Evolutionary conservation across 345 rosid species (phyloP).

Genomic region (Raphanus raphanistrum): DNA sequence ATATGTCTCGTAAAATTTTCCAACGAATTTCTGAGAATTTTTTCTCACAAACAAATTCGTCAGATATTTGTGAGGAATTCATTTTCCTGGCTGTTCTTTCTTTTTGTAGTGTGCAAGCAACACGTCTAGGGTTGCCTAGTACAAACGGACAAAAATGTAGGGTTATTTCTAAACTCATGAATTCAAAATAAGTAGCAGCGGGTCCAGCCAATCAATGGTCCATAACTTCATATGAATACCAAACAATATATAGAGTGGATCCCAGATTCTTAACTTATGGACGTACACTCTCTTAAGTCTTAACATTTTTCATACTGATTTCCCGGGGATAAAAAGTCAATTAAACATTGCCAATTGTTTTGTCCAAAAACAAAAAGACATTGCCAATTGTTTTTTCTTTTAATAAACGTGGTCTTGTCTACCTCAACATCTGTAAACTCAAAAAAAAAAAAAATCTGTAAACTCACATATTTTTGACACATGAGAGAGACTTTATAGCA

Average conservation of each 20-base stretch:
- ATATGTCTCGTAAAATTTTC: no score
- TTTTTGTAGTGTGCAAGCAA: neutral
- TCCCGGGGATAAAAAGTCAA: no score
- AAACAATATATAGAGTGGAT: neutral
- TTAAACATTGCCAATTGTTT: neutral
- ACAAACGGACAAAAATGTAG: neutral
- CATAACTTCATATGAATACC: constrained; percentile 1
- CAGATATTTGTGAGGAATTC: neutral
- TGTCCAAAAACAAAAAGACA: neutral
- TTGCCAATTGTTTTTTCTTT: neutral
- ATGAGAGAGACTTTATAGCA: neutral
- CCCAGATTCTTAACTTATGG: neutral
- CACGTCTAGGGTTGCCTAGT: neutral
- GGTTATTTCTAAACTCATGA: neutral
- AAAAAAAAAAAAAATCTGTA: neutral
- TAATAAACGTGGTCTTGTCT: constrained; percentile 8
- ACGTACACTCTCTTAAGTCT: neutral
- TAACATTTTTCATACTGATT: constrained; percentile 4
- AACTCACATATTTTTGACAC: constrained; percentile 1
- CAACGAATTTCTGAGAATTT: no score
- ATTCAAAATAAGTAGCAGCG: neutral
- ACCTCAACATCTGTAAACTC: constrained; percentile 9
- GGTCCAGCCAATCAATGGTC: constrained; percentile 1
- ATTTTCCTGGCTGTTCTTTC: neutral
- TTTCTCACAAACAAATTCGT: neutral